Conservation (phyloP, 768 basidiomycete species). For the Panaeolus cyanescens region DNA sequence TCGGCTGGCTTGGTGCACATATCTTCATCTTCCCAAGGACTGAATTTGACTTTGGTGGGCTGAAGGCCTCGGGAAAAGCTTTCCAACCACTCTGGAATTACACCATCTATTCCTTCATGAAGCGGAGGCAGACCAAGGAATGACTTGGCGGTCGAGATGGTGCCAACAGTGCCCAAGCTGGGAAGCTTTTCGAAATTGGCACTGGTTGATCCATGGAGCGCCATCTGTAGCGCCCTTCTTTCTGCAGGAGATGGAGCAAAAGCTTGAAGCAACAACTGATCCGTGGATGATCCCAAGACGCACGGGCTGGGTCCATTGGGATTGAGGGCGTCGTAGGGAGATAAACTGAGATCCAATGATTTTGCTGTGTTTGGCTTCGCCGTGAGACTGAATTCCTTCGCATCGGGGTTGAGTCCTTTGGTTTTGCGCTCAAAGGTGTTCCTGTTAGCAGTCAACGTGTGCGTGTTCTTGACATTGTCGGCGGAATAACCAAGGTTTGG, state of each 20-base stretch:
- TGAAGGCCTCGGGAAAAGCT: conserved; percentile 49
- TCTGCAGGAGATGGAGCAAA: conserved; percentile 90
- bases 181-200: conserved; percentile 77
- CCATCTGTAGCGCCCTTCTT: conserved; percentile 81
- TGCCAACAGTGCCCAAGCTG: conserved; percentile 75
- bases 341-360: conserved; percentile 12
- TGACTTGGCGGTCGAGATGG: conserved; percentile 48
- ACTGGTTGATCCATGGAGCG: conserved; percentile 73
- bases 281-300: conserved; percentile 41
- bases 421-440: conserved; percentile 36
- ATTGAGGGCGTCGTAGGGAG: conserved; percentile 57
- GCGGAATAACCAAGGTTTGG: not conserved
- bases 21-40: conserved; percentile 83
- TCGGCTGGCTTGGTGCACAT: not conserved
- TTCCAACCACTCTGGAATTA: conserved; percentile 69
- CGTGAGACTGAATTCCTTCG: conserved; percentile 75
- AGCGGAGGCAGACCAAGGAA: conserved; percentile 22
- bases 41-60: conserved; percentile 70
- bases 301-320: conserved; percentile 53
- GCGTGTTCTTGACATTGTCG: not conserved
- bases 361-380: conserved; percentile 23
- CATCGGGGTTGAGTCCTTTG: conserved; percentile 82
- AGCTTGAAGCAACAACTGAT: conserved; percentile 63
- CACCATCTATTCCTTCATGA: conserved; percentile 25
- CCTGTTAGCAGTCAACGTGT: conserved; percentile 20